These are phyloP conservation scores for Colletotrichum tropicicola DNA, from an alignment of 2,329 filamentous ascomycete species.

Conservation along the genomic window DNA sequence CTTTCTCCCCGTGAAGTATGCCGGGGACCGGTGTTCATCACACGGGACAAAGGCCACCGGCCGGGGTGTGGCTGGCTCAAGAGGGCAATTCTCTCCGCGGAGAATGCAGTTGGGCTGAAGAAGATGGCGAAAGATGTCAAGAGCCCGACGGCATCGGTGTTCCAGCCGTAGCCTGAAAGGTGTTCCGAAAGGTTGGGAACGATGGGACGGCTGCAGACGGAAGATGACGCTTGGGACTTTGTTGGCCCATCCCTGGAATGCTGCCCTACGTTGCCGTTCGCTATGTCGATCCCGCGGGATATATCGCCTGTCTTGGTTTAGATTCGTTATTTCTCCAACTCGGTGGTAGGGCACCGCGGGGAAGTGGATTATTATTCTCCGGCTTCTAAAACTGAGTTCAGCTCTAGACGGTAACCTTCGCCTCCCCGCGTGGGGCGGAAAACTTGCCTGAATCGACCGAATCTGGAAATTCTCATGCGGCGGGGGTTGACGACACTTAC, in stretches of 20 bases:
- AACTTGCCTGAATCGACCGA: background rate
- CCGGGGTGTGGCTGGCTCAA: background rate
- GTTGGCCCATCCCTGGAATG: background rate
- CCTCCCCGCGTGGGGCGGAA: background rate
- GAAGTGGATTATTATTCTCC: conserved; percentile 24
- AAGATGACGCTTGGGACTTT: background rate
- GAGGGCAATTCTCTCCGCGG: conserved; percentile 5
- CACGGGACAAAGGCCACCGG: background rate
- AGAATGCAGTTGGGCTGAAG: background rate
- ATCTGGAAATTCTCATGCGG: background rate
- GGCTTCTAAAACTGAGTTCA: background rate
- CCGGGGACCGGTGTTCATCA: background rate
- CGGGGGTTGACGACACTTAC: background rate
- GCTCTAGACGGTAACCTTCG: background rate
- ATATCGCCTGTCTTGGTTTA: conserved; percentile 12
- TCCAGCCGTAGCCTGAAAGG: conserved; percentile 8
- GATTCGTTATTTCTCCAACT: background rate
- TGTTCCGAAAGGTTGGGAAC: background rate
- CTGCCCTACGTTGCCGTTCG: background rate
- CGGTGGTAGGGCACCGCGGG: conserved; percentile 5
- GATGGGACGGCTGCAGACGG: background rate
- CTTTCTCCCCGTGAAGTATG: background rate
- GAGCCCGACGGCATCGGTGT: background rate
- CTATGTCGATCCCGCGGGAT: conserved; percentile 17
- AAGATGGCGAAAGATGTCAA: background rate